These are phyloP conservation scores for Bruguiera sexangula DNA, from an alignment of 345 rosid species.

Conservation along the genomic window DNA sequence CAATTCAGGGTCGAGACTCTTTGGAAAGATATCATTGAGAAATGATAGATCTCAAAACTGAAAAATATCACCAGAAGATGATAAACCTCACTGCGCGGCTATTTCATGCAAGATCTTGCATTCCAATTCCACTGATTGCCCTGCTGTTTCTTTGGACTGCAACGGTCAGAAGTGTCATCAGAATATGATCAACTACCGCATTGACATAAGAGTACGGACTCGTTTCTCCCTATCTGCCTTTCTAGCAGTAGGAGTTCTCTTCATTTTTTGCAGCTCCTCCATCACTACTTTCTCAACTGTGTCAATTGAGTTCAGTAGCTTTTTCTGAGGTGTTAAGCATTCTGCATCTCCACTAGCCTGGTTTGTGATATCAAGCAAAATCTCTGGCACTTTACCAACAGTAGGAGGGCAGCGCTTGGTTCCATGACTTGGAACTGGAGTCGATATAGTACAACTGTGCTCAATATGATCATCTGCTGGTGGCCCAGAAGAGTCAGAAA, in stretches of 20 bases:
- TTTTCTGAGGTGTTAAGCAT: constrained; percentile 81
- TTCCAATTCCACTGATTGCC: not conserved
- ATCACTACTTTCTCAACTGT: constrained; percentile 66
- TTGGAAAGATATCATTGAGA: constrained; percentile 22
- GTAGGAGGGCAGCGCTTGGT: constrained; percentile 43
- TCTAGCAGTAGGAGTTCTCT: constrained; percentile 66
- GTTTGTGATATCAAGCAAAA: constrained; percentile 50
- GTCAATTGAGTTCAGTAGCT: constrained; percentile 74
- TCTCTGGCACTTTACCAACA: constrained; percentile 47
- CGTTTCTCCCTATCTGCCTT: constrained; percentile 57
- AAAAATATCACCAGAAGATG: constrained; percentile 26
- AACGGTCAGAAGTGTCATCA: not conserved
- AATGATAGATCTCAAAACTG: constrained; percentile 21
- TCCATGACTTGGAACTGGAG: constrained; percentile 46
- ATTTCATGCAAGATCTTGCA: constrained; percentile 2
- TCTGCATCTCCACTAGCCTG: constrained; percentile 44
- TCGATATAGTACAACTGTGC: constrained; percentile 24
- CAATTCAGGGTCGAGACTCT: constrained; percentile 5
- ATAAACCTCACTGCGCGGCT: constrained; percentile 20
- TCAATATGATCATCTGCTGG: constrained; percentile 35
- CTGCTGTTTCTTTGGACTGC: not conserved
- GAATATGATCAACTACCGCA: constrained; percentile 45
- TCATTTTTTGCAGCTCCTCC: constrained; percentile 63
- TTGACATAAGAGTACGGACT: constrained; percentile 68
- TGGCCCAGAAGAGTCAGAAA: constrained; percentile 35